A percentile compares a stretch with the other conserved stretches of the same genome.
Evolutionary conservation across 1,284 basidiomycete genomes (phyloP).

Genomic region (Trametes hirsuta): DNA sequence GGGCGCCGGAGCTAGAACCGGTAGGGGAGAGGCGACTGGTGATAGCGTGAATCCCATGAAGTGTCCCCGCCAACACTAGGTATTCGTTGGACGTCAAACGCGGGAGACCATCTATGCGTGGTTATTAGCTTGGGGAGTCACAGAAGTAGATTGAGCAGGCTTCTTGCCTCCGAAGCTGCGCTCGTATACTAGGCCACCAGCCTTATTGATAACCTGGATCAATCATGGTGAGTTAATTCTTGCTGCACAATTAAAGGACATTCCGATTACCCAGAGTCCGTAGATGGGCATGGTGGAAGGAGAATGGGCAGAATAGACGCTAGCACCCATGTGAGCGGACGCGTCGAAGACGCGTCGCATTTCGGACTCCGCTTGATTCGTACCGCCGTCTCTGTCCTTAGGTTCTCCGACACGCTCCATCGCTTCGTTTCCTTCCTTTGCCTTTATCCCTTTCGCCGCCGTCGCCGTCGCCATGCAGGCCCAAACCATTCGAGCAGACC

Average conservation of each 20-base stretch:
- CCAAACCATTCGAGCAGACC: slow-evolving; percentile 31
- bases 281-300: slow-evolving; percentile 62
- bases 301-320: neutral
- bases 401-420: neutral
- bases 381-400: neutral
- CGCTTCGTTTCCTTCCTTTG: neutral
- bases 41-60: slow-evolving; percentile 98
- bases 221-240: neutral
- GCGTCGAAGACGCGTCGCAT: slow-evolving; percentile 26
- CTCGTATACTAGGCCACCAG: slow-evolving; percentile 95
- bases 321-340: slow-evolving; percentile 28
- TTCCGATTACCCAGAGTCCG: slow-evolving; percentile 72
- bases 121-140: slow-evolving; percentile 15
- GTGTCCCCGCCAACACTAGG: slow-evolving; percentile 93
- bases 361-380: slow-evolving; percentile 26
- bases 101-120: slow-evolving; percentile 76
- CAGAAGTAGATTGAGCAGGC: neutral
- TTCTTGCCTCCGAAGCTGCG: slow-evolving; percentile 83
- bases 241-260: neutral
- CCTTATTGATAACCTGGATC: slow-evolving; percentile 94
- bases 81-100: slow-evolving; percentile 95
- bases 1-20: slow-evolving; percentile 83
- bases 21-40: slow-evolving; percentile 90
- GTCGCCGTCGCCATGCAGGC: slow-evolving; percentile 35
- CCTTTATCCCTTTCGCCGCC: neutral